phyloP scores from a whole-genome alignment of 2,329 filamentous ascomycete species.

The Laburnicola sp. region DNA sequence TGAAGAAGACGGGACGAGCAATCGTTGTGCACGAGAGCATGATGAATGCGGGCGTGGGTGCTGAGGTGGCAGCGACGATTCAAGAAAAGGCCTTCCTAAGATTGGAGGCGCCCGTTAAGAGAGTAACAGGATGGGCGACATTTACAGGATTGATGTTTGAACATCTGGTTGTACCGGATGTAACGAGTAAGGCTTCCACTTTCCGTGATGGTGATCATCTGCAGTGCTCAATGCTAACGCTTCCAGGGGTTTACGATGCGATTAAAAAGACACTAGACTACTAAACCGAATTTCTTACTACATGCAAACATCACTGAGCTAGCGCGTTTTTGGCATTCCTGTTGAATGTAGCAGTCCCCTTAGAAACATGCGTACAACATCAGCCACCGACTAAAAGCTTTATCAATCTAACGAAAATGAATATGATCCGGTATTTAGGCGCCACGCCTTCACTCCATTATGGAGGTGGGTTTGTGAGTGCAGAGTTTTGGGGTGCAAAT shows the following conservation, averaged over 20 bases:
- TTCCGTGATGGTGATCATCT: not conserved
- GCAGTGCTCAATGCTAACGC: slow-evolving; percentile 10
- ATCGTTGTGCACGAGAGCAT: slow-evolving; percentile 92
- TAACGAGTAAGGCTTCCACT: slow-evolving; percentile 73
- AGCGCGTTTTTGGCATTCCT: too few relatives aligned
- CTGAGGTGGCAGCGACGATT: slow-evolving; percentile 84
- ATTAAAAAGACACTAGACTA: slow-evolving; percentile 54
- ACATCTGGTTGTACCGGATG: slow-evolving; percentile 72
- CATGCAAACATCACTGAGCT: too few relatives aligned
- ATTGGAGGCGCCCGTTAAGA: slow-evolving; percentile 80
- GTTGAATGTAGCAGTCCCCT: too few relatives aligned
- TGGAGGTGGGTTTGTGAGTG: too few relatives aligned
- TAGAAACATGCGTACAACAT: too few relatives aligned
- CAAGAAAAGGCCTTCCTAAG: slow-evolving; percentile 84
- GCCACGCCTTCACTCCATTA: too few relatives aligned
- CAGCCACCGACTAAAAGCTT: too few relatives aligned
- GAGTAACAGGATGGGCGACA: slow-evolving; percentile 88
- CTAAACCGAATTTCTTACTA: slow-evolving; percentile 21
- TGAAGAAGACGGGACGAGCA: slow-evolving; percentile 81
- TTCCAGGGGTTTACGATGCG: slow-evolving; percentile 52
- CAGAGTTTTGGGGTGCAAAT: too few relatives aligned
- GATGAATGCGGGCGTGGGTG: slow-evolving; percentile 85
- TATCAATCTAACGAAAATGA: too few relatives aligned
- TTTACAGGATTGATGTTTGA: slow-evolving; percentile 81
- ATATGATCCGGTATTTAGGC: too few relatives aligned